phyloP scores from a whole-genome alignment of 2,329 filamentous ascomycete genomes.

The Trematosphaeria pertusa region DNA sequence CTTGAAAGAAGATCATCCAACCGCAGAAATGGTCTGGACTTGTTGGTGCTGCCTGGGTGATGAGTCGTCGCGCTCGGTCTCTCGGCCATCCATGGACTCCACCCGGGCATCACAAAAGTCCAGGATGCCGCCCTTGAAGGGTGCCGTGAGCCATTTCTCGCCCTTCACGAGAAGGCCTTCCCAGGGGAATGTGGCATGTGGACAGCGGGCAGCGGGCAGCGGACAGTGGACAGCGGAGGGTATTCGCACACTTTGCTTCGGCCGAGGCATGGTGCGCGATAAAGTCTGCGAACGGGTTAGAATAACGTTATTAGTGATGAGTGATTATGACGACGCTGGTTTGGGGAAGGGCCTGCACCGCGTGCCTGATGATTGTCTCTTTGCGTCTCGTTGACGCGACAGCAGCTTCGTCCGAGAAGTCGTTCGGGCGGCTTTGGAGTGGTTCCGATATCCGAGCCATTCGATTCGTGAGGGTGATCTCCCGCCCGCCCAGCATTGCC shows the following conservation, averaged over 20 bases:
- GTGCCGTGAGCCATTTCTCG: slow-evolving; percentile 30
- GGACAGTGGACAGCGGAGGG: not conserved
- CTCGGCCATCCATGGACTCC: slow-evolving; percentile 15
- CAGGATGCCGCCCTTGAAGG: too few relatives aligned
- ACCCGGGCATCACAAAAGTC: too few relatives aligned
- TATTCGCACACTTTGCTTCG: slow-evolving; percentile 21
- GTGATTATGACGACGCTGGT: slow-evolving; percentile 27
- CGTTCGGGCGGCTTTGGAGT: slow-evolving; percentile 19
- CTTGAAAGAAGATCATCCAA: too few relatives aligned
- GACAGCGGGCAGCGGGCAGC: too few relatives aligned
- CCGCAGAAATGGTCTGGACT: too few relatives aligned
- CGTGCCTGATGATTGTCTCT: slow-evolving; percentile 2
- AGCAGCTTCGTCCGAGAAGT: slow-evolving; percentile 21
- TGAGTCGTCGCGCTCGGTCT: slow-evolving; percentile 13
- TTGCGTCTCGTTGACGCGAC: slow-evolving; percentile 1
- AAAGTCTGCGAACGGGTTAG: slow-evolving; percentile 11
- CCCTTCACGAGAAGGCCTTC: slow-evolving; percentile 13
- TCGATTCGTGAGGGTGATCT: slow-evolving; percentile 15
- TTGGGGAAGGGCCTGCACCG: slow-evolving; percentile 9
- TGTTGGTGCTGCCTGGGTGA: not conserved
- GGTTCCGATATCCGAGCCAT: slow-evolving; percentile 26
- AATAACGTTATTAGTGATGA: slow-evolving; percentile 31
- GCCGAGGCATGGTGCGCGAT: slow-evolving; percentile 26
- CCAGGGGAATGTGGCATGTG: slow-evolving; percentile 22
- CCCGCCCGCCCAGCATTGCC: slow-evolving; percentile 13